Evolutionary conservation across 208 protist genomes (phyloP), one percentile per base, ranked within the genome.

Genomic region (Acanthamoeba triangularis): DNA sequence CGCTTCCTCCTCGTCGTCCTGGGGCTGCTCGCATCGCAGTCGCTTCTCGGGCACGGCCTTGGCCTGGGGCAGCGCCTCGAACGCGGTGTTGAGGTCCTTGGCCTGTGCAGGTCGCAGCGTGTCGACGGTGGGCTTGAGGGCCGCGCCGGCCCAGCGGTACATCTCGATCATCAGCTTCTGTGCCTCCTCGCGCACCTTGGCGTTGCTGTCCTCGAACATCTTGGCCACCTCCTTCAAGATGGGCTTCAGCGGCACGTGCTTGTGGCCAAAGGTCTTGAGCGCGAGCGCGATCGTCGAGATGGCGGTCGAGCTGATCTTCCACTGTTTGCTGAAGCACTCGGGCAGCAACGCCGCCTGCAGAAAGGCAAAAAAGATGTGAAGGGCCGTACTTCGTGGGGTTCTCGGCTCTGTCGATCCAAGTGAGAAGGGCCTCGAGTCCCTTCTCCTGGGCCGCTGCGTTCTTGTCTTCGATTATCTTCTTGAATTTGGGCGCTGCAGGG

Each of bases 321-420:
- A 76, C 33, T 84, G 67, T 47, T 94, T 94, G 69, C 52, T 76
- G 44, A 67, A 84, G 44, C 67, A 54, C 35, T 82, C 90, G 6
- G 41, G 67, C 33, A 94, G 90, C 59, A 94, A n/a, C 11, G 65
- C 59, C 0, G 61, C 67, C 90, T 94, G 67, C 11, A n/a, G n/a
- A n/a, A n/a, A n/a, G n/a, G n/a, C n/a, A n/a, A n/a, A n/a, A n/a
- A n/a, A n/a, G n/a, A n/a, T n/a, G n/a, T n/a, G n/a, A n/a, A n/a
- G n/a, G n/a, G n/a, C n/a, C n/a, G 61, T 95, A 95, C 91, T 84
- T 95, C 8, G 76, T 90, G 33, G 93, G 82, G 35, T 95, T 95
- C n/a, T 95, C 93, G 18, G 76, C 76, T 63, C 93, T 44, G 44
- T 95, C 93, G 25, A 95, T 90, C 93, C 93, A 95, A 5, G 35